Evolutionary conservation across 164 flowering plant species (phyloP), one percentile per base, ranked within the genome.

Genomic region (Malania oleifera): DNA sequence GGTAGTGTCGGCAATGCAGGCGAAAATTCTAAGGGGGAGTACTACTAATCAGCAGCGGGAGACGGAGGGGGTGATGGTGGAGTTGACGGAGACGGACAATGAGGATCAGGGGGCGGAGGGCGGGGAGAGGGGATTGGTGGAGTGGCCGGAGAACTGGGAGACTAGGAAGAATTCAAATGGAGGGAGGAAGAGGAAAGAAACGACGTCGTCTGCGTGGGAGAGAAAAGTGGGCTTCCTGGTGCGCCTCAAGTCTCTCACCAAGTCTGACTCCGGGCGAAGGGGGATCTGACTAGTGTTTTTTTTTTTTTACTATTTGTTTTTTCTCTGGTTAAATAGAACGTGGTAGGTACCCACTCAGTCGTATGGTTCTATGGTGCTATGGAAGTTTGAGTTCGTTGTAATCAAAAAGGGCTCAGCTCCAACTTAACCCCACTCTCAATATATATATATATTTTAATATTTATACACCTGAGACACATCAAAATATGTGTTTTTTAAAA

Each of bases 241-340:
- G 40, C 58, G 79, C 48, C 57, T 82, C 10, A 74, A 67, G 52
- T 75, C 81, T 14, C 67, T 82, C 65, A 80, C 83, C 54, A 80
- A 76, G 56, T 82, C 82, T 25, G 81, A 80, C 49, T 78, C 84
- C 5, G 77, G 76, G 12, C 68, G 80, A 45, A 64, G 76, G 48
- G 77, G 73, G 37, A 31, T 31, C 9, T 31, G 9, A 31, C 37
- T n/a, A n/a, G n/a, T n/a, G n/a, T n/a, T n/a, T n/a, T n/a, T n/a
- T n/a, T n/a, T n/a, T n/a, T n/a, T n/a, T n/a, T n/a, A n/a, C n/a
- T n/a, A n/a, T n/a, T n/a, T n/a, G n/a, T n/a, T n/a, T n/a, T n/a
- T n/a, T n/a, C n/a, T n/a, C n/a, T n/a, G n/a, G n/a, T n/a, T n/a
- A n/a, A n/a, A n/a, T n/a, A n/a, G n/a, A n/a, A n/a, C n/a, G n/a